Evolutionary conservation across 177 flowering plant species (phyloP), one percentile per base, ranked within the genome.

Genomic region (Vitis hybrid): DNA sequence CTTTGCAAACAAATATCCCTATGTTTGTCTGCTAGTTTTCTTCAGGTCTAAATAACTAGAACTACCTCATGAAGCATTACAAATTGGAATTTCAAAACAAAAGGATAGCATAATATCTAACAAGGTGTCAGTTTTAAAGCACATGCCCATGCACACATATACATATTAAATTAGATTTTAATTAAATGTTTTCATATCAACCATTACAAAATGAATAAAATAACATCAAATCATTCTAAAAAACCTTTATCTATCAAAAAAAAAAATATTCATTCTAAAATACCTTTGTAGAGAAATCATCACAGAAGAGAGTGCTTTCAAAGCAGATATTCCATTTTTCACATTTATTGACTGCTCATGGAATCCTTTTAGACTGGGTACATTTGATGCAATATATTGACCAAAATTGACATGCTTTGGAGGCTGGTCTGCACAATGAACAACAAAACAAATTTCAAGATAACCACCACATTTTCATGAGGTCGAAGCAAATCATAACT

Each of bases 251-350:
- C 26, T 22, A 22, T 22, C 26, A 22, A 22, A 22, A 22, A 22
- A 18, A 20, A 22, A 22, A 22, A 22, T 22, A 22, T 22, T 18
- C 16, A 11, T 62, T 57, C 31, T 9, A 33, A 26, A 60, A 63
- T 80, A 95, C 99, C 99, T 91, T 69, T 91, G 94, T 18, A 95
- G 75, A 65, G 83, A 78, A 73, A 86, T 22, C 99, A 93, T 95
- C 48, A 82, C 94, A 64, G 82, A 78, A 51, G 92, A 86, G 60
- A 95, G 86, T 69, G 96, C 94, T 79, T 83, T 91, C 79, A 95
- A 75, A 70, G 81, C 81, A 71, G 86, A 70, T 53, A 80, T 75
- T 75, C 92, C 91, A 71, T 80, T 83, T 64, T 84, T 79, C 66
- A 61, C 45, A 57, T 74, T 88, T 71, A 77, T 59, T 6, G 88